Evolutionary conservation across 805 yeast genomes (phyloP), one percentile per base, ranked within the genome.

Genomic region (Barnettozyma salicaria): DNA sequence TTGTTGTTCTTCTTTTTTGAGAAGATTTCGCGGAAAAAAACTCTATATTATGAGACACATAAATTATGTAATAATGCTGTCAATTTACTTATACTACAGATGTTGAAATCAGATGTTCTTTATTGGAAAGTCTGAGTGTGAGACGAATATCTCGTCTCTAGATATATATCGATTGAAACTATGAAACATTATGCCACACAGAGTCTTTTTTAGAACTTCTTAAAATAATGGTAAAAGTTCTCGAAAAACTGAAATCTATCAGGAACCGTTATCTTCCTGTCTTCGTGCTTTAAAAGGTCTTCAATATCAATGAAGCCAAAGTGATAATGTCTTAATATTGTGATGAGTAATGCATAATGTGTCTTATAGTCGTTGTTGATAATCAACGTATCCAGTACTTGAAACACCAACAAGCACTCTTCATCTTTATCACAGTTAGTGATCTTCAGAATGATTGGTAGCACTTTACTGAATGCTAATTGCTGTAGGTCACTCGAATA

Each of bases 301-400:
- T 52, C 51, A 36, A 65, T 44, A 38, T 59, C 60, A 30, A 53
- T 55, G 42, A 64, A 74, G 2, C 79, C 79, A 53, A 67, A 72
- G 52, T 74, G 78, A 49, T 70, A 67, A 42, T 73, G 68, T 29
- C 67, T 54, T 20, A 72, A 47, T 4, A 73, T 55, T 18, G 67
- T 64, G 24, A 69, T 37, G 5, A 64, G 45, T 14, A 70, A 50
- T 0, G 76, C 58, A 19, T 63, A 54, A 16, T 67, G 43, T 3
- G 65, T 48, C 44, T 66, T 70, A 49, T 70, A 67, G 39, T 65
- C 50, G 7, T 35, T 31, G 25, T 44, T 35, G 6, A 52, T 25
- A 9, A 51, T 38, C 7, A 42, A 17, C 5, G 45, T 39, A 30
- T 54, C 59, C 22, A 51, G 25, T 2, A 52, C 23, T 12, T 53